Percentiles rank a stretch among this genome's conserved stretches.
Conservation (phyloP, 1,139 yeast species). For the Komagataea norvegica region DNA sequence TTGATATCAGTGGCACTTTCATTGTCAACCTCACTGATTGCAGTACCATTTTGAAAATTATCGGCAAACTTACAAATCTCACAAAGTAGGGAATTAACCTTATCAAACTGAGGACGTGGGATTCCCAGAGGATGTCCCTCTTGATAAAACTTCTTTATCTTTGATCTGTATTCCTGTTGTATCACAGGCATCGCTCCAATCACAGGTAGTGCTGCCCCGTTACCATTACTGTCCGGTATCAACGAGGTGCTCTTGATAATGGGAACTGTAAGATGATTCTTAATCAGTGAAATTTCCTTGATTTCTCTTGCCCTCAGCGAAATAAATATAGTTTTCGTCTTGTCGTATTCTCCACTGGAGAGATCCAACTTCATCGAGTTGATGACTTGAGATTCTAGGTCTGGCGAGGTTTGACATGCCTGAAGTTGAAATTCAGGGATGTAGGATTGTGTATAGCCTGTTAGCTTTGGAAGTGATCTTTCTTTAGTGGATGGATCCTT, state of each 20-base stretch:
- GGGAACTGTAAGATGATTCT: constrained; percentile 11
- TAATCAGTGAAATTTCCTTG: constrained; percentile 44
- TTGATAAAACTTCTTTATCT: constrained; percentile 3
- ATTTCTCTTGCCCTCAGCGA: constrained; percentile 56
- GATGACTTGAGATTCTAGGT: constrained; percentile 48
- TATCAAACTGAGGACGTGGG: background rate
- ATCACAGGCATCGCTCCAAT: background rate
- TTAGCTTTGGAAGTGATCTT: constrained; percentile 20
- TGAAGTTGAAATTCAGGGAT: constrained; percentile 33
- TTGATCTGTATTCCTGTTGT: constrained; percentile 5
- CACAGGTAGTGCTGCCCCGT: background rate
- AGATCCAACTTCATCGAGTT: constrained; percentile 55
- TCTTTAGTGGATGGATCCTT: background rate
- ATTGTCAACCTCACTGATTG: constrained; percentile 1
- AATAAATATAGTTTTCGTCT: constrained; percentile 33
- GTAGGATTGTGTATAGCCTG: constrained; percentile 24
- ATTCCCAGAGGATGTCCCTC: constrained; percentile 7
- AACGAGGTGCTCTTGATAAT: no score
- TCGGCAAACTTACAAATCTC: constrained; percentile 7
- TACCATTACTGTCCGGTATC: background rate
- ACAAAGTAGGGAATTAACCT: constrained; percentile 3
- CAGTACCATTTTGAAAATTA: constrained; percentile 1
- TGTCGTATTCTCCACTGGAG: constrained; percentile 9
- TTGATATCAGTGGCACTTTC: background rate
- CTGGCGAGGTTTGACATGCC: constrained; percentile 39